Percentiles rank a stretch among this genome's conserved stretches.
phyloP scores from a whole-genome alignment of 148 eudicot species.

The Vaccinium corymbosum region DNA sequence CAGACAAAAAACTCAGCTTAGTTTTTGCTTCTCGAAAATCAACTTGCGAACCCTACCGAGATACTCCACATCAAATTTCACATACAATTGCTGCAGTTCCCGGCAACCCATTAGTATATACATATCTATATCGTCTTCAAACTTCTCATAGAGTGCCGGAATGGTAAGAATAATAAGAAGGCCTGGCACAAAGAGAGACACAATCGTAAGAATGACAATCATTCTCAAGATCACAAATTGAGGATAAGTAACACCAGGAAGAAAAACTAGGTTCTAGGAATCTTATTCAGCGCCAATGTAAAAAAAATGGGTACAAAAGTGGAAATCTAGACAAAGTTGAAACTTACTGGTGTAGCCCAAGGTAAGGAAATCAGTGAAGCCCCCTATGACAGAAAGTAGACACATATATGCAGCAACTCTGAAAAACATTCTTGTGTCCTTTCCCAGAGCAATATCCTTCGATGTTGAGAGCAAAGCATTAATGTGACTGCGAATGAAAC shows the following conservation, averaged over 20 bases:
- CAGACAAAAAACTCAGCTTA: slow-evolving; percentile 23
- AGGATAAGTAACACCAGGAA: neutral
- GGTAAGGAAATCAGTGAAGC: slow-evolving; percentile 64
- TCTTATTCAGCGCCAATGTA: neutral
- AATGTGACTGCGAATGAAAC: slow-evolving; percentile 33
- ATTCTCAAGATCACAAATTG: neutral
- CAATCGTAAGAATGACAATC: neutral
- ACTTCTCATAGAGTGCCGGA: slow-evolving; percentile 80
- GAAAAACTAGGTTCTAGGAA: neutral
- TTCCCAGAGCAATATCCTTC: slow-evolving; percentile 68
- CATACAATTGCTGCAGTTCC: slow-evolving; percentile 29
- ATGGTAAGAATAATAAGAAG: slow-evolving; percentile 54
- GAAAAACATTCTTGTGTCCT: slow-evolving; percentile 56
- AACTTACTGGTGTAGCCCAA: slow-evolving; percentile 67
- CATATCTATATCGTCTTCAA: slow-evolving; percentile 47
- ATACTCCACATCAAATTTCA: slow-evolving; percentile 38
- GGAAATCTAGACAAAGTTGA: neutral
- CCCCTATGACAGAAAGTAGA: slow-evolving; percentile 50
- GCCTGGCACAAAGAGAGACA: slow-evolving; percentile 41
- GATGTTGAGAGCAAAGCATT: slow-evolving; percentile 45
- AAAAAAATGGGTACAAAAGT: neutral
- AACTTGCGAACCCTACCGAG: slow-evolving; percentile 36
- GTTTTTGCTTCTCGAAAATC: slow-evolving; percentile 58
- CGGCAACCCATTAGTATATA: slow-evolving; percentile 22
- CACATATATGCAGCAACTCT: slow-evolving; percentile 48